These are phyloP conservation scores for Microascus cirrosus DNA, from an alignment of 2,329 filamentous ascomycete species.

Conservation along the genomic window DNA sequence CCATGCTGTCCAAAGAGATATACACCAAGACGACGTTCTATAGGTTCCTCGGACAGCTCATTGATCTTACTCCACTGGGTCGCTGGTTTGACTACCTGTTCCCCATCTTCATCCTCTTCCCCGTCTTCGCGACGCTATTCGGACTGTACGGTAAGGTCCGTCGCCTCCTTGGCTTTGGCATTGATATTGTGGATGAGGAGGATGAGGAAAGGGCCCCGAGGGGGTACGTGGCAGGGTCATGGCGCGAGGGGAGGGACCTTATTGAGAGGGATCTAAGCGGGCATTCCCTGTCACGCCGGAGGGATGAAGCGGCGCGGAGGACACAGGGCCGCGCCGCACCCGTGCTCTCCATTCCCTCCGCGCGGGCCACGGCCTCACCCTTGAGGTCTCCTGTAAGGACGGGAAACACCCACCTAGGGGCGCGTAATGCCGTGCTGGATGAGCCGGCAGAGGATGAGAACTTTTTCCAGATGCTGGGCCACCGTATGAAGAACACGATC, in stretches of 20 bases:
- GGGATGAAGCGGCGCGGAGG: constrained; percentile 27
- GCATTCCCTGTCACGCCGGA: constrained; percentile 39
- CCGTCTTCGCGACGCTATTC: constrained; percentile 76
- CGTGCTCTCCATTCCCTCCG: constrained; percentile 34
- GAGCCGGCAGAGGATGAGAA: constrained; percentile 63
- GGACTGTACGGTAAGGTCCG: constrained; percentile 78
- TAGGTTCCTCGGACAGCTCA: constrained; percentile 68
- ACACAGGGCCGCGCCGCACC: constrained; percentile 26
- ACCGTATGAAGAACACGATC: constrained; percentile 84
- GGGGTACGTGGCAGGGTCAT: constrained; percentile 64
- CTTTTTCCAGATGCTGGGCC: constrained; percentile 73
- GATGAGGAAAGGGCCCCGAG: constrained; percentile 41
- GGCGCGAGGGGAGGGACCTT: constrained; percentile 83
- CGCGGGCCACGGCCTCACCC: constrained; percentile 13
- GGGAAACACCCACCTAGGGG: constrained; percentile 11
- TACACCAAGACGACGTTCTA: constrained; percentile 78
- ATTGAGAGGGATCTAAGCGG: constrained; percentile 78
- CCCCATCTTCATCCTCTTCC: constrained; percentile 76
- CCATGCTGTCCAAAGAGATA: constrained; percentile 64
- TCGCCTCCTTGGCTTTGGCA: constrained; percentile 65
- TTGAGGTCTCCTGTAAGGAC: constrained; percentile 18
- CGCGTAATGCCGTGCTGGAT: constrained; percentile 15
- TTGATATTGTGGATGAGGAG: constrained; percentile 64
- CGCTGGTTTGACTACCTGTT: constrained; percentile 81
- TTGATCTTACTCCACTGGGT: constrained; percentile 74